A percentile compares a stretch with the other conserved stretches of the same genome.
Evolutionary conservation across 768 basidiomycete genomes (phyloP).

Genomic region (Jaapia argillacea): DNA sequence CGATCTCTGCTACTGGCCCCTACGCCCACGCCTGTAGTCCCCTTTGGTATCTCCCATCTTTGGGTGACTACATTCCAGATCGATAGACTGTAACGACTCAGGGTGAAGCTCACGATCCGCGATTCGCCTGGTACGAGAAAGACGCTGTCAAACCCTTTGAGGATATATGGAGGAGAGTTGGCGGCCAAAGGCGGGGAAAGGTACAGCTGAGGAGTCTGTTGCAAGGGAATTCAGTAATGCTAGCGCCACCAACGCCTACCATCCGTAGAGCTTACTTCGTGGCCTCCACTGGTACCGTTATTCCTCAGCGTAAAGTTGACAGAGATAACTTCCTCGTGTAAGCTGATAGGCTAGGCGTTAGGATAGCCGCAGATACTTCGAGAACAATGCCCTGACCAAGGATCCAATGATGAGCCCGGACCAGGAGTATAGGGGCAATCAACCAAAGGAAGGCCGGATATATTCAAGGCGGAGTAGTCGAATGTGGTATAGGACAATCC

Average conservation of each 20-base stretch:
- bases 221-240: neutral
- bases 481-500: constrained; percentile 72
- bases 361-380: neutral
- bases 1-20: constrained; percentile 44
- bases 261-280: constrained; percentile 31
- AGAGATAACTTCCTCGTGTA: constrained; percentile 41
- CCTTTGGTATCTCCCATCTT: constrained; percentile 25
- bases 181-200: constrained; percentile 37
- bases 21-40: constrained; percentile 20
- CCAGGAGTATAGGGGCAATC: constrained; percentile 35
- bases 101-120: constrained; percentile 16
- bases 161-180: constrained; percentile 34
- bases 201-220: constrained; percentile 47
- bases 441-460: constrained; percentile 21
- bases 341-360: constrained; percentile 20
- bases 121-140: constrained; percentile 17
- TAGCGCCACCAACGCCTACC: neutral
- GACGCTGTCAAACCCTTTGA: constrained; percentile 49
- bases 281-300: constrained; percentile 40
- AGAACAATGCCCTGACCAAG: constrained; percentile 26
- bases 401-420: constrained; percentile 40
- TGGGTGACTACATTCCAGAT: constrained; percentile 31
- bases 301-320: constrained; percentile 44
- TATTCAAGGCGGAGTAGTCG: constrained; percentile 38
- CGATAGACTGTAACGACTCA: constrained; percentile 23